Evolutionary conservation across 768 basidiomycete species (phyloP).

Genomic region (Russula dissimulans): DNA sequence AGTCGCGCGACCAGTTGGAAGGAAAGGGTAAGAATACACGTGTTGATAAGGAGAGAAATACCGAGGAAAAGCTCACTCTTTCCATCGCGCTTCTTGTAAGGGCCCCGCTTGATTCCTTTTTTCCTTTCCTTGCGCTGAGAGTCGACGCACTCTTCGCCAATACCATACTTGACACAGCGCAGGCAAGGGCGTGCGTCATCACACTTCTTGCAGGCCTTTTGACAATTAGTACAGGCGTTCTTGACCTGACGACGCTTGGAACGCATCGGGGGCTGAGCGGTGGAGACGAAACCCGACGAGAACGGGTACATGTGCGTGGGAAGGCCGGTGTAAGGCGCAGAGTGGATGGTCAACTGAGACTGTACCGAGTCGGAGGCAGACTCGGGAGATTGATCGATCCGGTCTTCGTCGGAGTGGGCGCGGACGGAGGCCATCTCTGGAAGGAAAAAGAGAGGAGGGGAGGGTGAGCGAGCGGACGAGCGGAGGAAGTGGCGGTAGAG

Average conservation of each 20-base stretch:
- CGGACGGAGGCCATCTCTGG: conserved; percentile 19
- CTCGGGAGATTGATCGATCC: conserved; percentile 26
- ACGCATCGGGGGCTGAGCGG: conserved; percentile 44
- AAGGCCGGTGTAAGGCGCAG: conserved; percentile 42
- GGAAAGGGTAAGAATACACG: conserved; percentile 18
- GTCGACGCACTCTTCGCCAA: conserved; percentile 79
- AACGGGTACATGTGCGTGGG: conserved; percentile 68
- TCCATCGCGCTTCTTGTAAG: conserved; percentile 94
- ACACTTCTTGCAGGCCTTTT: conserved; percentile 88
- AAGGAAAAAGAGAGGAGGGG: not conserved
- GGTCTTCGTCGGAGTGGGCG: conserved; percentile 28
- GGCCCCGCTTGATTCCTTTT: conserved; percentile 77
- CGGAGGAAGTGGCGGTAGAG: conserved; percentile 18
- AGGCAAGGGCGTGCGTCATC: conserved; percentile 89
- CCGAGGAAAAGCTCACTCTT: conserved; percentile 48
- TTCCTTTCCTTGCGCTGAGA: conserved; percentile 89
- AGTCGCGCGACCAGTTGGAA: conserved; percentile 42
- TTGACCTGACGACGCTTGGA: conserved; percentile 83
- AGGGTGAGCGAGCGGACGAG: conserved; percentile 5
- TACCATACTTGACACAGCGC: conserved; percentile 86
- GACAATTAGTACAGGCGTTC: conserved; percentile 86
- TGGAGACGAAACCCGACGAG: conserved; percentile 37
- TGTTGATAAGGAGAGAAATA: conserved; percentile 15
- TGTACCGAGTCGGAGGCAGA: conserved; percentile 28
- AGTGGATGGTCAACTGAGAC: conserved; percentile 43